A percentile compares a stretch with the other conserved stretches of the same genome.
phyloP scores from a whole-genome alignment of 805 yeast species.

The Nakazawaea ishiwadae region DNA sequence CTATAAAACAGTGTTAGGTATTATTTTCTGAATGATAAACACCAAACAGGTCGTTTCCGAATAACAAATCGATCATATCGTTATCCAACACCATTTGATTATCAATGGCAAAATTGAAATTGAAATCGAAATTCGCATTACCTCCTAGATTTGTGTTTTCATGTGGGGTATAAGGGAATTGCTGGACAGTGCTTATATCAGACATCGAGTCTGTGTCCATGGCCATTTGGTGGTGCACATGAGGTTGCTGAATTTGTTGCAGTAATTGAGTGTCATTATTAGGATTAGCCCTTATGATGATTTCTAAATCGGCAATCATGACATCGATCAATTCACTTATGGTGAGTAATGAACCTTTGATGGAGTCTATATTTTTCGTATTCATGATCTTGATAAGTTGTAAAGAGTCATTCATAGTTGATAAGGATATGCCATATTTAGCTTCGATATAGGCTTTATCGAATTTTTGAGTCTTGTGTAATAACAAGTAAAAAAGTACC shows the following conservation, averaged over 20 bases:
- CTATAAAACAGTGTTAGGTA: no score
- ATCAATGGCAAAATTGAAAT: constrained; percentile 4
- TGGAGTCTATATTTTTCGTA: neutral
- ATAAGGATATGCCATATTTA: constrained; percentile 5
- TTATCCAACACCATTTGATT: constrained; percentile 12
- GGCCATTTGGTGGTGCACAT: no score
- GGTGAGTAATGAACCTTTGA: constrained; percentile 3
- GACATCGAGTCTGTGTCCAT: no score
- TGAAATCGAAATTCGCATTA: neutral
- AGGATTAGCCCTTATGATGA: constrained; percentile 1
- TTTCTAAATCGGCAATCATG: constrained; percentile 9
- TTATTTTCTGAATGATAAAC: neutral
- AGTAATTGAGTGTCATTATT: neutral
- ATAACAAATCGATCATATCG: constrained; percentile 14
- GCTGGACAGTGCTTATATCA: no score
- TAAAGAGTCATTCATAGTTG: neutral
- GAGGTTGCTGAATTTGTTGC: neutral
- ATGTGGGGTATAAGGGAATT: no score
- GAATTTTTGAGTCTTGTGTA: neutral
- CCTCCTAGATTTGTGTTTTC: no score
- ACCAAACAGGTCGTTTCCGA: constrained; percentile 2
- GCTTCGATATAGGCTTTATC: constrained; percentile 4
- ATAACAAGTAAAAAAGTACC: constrained; percentile 12
- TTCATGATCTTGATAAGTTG: constrained; percentile 7
- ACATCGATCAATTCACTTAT: constrained; percentile 11